Percentiles rank a stretch among this genome's conserved stretches.
These are phyloP conservation scores for Plectranthus barbatus DNA, from an alignment of 257 asterid genomes.

Conservation along the genomic window DNA sequence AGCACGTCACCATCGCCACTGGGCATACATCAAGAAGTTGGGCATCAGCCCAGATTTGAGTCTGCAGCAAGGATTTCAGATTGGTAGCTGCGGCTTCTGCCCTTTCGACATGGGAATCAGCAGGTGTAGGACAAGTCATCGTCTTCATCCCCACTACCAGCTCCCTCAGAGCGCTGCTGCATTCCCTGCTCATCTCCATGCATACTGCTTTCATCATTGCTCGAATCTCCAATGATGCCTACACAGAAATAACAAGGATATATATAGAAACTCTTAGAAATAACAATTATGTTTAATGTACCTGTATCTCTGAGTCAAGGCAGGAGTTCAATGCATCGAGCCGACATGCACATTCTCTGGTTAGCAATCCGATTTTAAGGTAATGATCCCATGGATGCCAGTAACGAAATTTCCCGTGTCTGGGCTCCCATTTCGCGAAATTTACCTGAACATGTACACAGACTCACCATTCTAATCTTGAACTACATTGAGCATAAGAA, in stretches of 20 bases:
- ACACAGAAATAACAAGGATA: no score
- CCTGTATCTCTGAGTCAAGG: conserved; percentile 33
- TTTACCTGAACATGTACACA: conserved; percentile 33
- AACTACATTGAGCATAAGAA: no score
- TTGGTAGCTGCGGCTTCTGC: conserved; percentile 27
- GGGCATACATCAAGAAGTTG: conserved; percentile 24
- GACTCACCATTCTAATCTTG: no score
- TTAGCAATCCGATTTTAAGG: conserved; percentile 46
- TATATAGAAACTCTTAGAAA: no score
- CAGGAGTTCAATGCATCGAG: conserved; percentile 45
- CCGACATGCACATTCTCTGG: conserved; percentile 56
- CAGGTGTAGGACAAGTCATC: conserved; percentile 22
- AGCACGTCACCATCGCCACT: conserved; percentile 32
- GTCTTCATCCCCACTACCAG: conserved; percentile 30
- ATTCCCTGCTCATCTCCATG: conserved; percentile 38
- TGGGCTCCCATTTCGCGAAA: conserved; percentile 83
- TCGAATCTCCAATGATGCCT: conserved; percentile 31
- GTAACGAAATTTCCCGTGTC: conserved; percentile 60
- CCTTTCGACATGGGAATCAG: conserved; percentile 16
- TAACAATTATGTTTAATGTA: no score
- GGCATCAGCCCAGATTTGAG: conserved; percentile 22
- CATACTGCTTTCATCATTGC: conserved; percentile 31
- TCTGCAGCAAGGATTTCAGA: conserved; percentile 18
- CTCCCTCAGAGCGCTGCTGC: conserved; percentile 33
- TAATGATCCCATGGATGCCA: conserved; percentile 81